Conservation (phyloP, 805 yeast genomes). For the Groenewaldozyma tartarivorans region DNA sequence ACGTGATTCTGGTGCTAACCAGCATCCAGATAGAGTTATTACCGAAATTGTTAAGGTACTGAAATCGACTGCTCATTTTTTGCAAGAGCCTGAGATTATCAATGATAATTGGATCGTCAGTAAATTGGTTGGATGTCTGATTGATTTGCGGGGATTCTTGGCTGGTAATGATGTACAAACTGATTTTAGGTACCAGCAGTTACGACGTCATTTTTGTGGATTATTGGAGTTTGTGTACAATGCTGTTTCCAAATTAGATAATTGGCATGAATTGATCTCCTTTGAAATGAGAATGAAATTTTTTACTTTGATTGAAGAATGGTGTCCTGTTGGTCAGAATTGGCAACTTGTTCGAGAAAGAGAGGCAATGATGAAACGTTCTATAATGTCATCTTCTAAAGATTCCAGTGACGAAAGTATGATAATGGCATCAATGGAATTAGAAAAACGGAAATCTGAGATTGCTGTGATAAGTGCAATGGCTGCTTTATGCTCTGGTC, state of each 20-base stretch:
- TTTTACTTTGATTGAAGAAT: conserved; percentile 73
- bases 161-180: conserved; percentile 49
- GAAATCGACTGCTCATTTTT: conserved; percentile 56
- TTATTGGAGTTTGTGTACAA: conserved; percentile 65
- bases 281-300: conserved; percentile 79
- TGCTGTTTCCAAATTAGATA: conserved; percentile 21
- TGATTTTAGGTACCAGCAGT: conserved; percentile 61
- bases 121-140: conserved; percentile 52
- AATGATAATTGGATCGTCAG: conserved; percentile 61
- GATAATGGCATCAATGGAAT: conserved; percentile 65
- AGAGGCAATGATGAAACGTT: conserved; percentile 45
- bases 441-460: conserved; percentile 64
- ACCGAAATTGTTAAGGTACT: conserved; percentile 74
- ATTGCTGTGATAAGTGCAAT: conserved; percentile 69
- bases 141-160: conserved; percentile 51
- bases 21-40: conserved; percentile 34
- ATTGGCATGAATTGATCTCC: conserved; percentile 44
- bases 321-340: conserved; percentile 87
- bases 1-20: conserved; percentile 17
- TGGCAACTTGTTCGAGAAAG: conserved; percentile 54
- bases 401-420: conserved; percentile 28
- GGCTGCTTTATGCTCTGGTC: conserved; percentile 75
- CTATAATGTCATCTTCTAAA: conserved; percentile 29
- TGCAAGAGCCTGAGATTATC: conserved; percentile 40
- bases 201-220: conserved; percentile 77